Evolutionary conservation across 1,139 yeast genomes (phyloP).

Genomic region (Blastobotrys illinoisensis): DNA sequence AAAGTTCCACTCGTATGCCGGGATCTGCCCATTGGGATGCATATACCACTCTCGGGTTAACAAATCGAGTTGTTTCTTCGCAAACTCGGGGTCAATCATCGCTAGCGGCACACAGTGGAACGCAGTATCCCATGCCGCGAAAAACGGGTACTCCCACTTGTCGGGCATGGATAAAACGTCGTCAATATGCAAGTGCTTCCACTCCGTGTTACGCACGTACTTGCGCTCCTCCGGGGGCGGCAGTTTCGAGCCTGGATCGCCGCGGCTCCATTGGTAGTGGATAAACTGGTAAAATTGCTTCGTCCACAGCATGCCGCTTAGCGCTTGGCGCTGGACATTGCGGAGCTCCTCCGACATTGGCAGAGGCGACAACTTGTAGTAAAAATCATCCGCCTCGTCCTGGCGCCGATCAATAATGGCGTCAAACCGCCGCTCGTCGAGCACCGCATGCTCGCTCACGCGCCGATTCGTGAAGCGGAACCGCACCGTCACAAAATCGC

Average conservation of each 20-base stretch:
- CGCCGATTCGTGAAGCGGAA: slow-evolving; percentile 57
- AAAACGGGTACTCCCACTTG: slow-evolving; percentile 95
- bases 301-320: slow-evolving; percentile 92
- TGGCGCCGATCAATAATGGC: slow-evolving; percentile 66
- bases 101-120: slow-evolving; percentile 94
- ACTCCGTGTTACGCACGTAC: slow-evolving; percentile 76
- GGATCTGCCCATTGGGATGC: slow-evolving; percentile 99
- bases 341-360: slow-evolving; percentile 81
- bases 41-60: slow-evolving; percentile 95
- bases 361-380: slow-evolving; percentile 83
- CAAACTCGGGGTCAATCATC: slow-evolving; percentile 92
- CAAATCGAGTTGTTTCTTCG: slow-evolving; percentile 82
- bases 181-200: slow-evolving; percentile 88
- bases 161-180: slow-evolving; percentile 90
- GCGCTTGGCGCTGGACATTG: slow-evolving; percentile 87
- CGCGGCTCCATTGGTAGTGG: slow-evolving; percentile 82
- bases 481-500: slow-evolving; percentile 83
- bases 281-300: slow-evolving; percentile 89
- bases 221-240: slow-evolving; percentile 79
- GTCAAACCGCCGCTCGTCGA: slow-evolving; percentile 78
- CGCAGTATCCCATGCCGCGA: slow-evolving; percentile 97
- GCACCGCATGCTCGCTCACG: slow-evolving; percentile 32
- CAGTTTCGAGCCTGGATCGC: slow-evolving; percentile 67
- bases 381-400: slow-evolving; percentile 90
- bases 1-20: slow-evolving; percentile 97